Percentiles rank a stretch among this genome's conserved stretches.
Evolutionary conservation across 2,329 filamentous ascomycete species (phyloP).

Genomic region (Aspergillus thermomutatus): DNA sequence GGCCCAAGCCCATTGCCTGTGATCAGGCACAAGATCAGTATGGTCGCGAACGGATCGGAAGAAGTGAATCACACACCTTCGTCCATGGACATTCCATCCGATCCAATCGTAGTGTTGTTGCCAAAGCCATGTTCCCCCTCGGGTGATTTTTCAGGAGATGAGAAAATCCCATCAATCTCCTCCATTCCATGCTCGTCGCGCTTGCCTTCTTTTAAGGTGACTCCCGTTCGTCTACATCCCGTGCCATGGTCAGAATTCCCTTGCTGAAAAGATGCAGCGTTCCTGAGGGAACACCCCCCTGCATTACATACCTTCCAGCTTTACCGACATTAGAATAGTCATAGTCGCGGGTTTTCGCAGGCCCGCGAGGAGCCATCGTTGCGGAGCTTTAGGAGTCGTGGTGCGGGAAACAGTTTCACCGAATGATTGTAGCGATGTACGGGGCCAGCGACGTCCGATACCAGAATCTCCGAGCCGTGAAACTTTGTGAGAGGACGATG

Average conservation of each 20-base stretch:
- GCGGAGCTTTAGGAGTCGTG: slow-evolving; percentile 13
- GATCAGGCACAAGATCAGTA: slow-evolving; percentile 1
- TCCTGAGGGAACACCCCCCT: not conserved
- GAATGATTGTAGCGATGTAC: not conserved
- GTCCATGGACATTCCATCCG: slow-evolving; percentile 61
- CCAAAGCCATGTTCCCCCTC: slow-evolving; percentile 29
- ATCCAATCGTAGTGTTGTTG: slow-evolving; percentile 47
- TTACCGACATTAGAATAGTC: slow-evolving; percentile 49
- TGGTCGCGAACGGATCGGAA: not conserved
- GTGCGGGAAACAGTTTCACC: slow-evolving; percentile 1
- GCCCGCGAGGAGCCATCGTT: slow-evolving; percentile 38
- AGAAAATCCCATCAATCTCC: slow-evolving; percentile 81
- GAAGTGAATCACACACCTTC: slow-evolving; percentile 50
- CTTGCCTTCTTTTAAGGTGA: slow-evolving; percentile 73
- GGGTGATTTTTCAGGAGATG: slow-evolving; percentile 70
- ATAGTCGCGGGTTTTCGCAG: slow-evolving; percentile 42
- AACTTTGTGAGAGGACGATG: not conserved
- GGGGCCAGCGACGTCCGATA: not conserved
- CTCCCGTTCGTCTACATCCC: slow-evolving; percentile 74
- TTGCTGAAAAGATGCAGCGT: slow-evolving; percentile 2
- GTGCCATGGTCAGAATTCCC: slow-evolving; percentile 12
- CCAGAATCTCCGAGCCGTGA: not conserved
- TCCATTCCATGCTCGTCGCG: slow-evolving; percentile 93
- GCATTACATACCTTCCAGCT: slow-evolving; percentile 41
- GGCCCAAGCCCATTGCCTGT: slow-evolving; percentile 42